A percentile compares a stretch with the other conserved stretches of the same genome.
These are phyloP conservation scores for Gillenia trifoliata DNA, from an alignment of 306 rosid genomes.

Conservation along the genomic window DNA sequence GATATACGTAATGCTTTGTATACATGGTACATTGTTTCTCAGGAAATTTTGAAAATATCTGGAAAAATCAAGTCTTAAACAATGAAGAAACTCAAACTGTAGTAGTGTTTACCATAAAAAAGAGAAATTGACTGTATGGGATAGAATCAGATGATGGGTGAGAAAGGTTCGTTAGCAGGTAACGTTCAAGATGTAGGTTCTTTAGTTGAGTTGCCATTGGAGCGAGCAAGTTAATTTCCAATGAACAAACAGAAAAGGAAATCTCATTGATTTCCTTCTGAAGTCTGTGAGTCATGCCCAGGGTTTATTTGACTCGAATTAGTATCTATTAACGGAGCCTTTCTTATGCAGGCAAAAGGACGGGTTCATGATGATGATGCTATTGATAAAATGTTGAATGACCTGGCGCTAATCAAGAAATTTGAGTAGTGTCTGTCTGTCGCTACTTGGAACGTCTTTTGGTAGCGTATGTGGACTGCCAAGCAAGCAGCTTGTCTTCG, in stretches of 20 bases:
- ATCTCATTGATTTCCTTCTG: not conserved
- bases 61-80: not conserved
- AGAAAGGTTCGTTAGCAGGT: not conserved
- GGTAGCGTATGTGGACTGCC: not conserved
- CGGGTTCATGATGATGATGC: constrained; percentile 90
- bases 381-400: constrained; percentile 88
- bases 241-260: not conserved
- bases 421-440: constrained; percentile 43
- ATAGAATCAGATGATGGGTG: not conserved
- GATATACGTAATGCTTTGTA: not conserved
- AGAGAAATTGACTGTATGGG: too few relatives aligned
- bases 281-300: not conserved
- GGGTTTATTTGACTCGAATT: not conserved
- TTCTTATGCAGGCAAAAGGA: constrained; percentile 70
- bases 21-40: not conserved
- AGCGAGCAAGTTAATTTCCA: not conserved
- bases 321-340: not conserved
- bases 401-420: constrained; percentile 79
- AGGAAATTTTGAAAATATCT: too few relatives aligned
- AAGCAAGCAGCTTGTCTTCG: not conserved
- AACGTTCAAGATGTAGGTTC: not conserved
- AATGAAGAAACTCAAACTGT: too few relatives aligned
- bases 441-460: not conserved
- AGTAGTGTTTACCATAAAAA: not conserved
- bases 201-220: not conserved